These are phyloP conservation scores for Anaeramoeba ignava DNA, from an alignment of 78 protist species.

Conservation along the genomic window DNA sequence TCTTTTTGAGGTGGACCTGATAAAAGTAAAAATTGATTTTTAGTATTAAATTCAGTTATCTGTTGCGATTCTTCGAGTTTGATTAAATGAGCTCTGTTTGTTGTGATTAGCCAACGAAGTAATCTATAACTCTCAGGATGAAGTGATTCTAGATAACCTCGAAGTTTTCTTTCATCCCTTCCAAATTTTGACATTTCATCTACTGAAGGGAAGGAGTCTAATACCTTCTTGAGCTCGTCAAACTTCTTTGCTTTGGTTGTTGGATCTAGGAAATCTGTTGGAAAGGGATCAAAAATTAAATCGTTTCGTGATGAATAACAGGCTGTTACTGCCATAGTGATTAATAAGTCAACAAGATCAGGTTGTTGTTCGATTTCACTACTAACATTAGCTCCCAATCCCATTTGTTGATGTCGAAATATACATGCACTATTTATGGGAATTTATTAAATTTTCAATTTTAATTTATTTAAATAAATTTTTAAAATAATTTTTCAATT, in stretches of 20 bases:
- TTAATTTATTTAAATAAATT: no score
- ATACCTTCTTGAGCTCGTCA: background rate
- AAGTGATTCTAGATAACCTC: background rate
- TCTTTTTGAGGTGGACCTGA: background rate
- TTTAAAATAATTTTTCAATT: no score
- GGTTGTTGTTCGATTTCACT: background rate
- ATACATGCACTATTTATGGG: no score
- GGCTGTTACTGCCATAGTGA: background rate
- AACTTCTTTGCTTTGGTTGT: background rate
- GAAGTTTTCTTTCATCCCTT: background rate
- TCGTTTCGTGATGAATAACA: background rate
- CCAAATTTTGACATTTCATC: background rate
- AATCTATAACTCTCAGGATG: background rate
- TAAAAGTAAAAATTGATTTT: background rate
- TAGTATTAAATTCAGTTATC: background rate
- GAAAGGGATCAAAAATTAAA: background rate
- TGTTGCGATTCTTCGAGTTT: background rate
- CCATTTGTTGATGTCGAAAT: background rate
- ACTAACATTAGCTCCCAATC: background rate
- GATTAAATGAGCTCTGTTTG: background rate
- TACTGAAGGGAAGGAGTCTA: background rate
- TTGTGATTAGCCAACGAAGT: constrained; percentile 1
- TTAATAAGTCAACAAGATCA: background rate
- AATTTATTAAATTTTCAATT: no score
- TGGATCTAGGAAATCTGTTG: background rate